Conservation (phyloP, 768 basidiomycete genomes). For the Naganishia vaughanmartiniae region DNA sequence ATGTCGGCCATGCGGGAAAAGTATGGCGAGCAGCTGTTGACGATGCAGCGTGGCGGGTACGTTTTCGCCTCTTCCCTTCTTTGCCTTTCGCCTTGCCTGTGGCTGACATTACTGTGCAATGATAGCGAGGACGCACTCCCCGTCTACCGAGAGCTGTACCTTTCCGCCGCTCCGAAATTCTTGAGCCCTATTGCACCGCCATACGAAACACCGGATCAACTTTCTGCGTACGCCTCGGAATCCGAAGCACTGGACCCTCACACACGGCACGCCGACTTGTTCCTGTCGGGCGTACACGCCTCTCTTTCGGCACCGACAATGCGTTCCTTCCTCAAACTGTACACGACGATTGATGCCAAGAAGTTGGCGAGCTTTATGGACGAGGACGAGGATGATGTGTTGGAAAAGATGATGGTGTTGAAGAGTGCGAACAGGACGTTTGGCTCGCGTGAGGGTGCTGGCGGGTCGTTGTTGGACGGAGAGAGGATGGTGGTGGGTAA, state of each 20-base stretch:
- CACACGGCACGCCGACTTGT: slow-evolving; percentile 76
- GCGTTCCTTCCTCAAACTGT: slow-evolving; percentile 88
- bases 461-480: slow-evolving; percentile 66
- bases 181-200: slow-evolving; percentile 91
- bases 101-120: neutral
- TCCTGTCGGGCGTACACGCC: slow-evolving; percentile 75
- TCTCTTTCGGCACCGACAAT: slow-evolving; percentile 77
- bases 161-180: slow-evolving; percentile 94
- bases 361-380: slow-evolving; percentile 91
- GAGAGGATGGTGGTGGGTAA: slow-evolving; percentile 86
- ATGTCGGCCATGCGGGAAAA: slow-evolving; percentile 88
- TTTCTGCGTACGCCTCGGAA: slow-evolving; percentile 57
- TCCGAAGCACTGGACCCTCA: slow-evolving; percentile 65
- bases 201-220: slow-evolving; percentile 71
- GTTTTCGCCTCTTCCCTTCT: neutral
- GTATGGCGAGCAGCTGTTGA: slow-evolving; percentile 83
- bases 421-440: slow-evolving; percentile 78
- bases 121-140: slow-evolving; percentile 62
- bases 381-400: slow-evolving; percentile 74
- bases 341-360: slow-evolving; percentile 84
- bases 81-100: neutral
- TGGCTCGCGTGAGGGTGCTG: slow-evolving; percentile 43
- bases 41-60: slow-evolving; percentile 72
- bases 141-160: slow-evolving; percentile 87
- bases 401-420: slow-evolving; percentile 95